Evolutionary conservation across 225 moss, liverwort and hornwort species (phyloP).

Genomic region (Neckera pumila): DNA sequence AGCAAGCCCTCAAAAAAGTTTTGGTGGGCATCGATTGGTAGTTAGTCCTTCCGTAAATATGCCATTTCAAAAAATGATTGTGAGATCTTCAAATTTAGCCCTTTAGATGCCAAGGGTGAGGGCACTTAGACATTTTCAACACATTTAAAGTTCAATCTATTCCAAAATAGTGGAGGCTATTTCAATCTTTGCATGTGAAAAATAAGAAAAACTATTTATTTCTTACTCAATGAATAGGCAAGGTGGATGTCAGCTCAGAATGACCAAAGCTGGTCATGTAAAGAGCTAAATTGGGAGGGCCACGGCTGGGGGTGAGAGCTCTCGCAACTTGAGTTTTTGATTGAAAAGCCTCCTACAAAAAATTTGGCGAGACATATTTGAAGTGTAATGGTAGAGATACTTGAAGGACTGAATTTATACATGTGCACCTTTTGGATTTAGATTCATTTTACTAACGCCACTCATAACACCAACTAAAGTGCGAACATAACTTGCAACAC

Average conservation of each 20-base stretch:
- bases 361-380: not conserved
- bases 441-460: too few relatives aligned
- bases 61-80: not conserved
- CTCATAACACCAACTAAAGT: not conserved
- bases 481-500: not conserved
- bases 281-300: not conserved
- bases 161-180: not conserved
- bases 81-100: not conserved
- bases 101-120: not conserved
- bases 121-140: not conserved
- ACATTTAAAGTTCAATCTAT: not conserved
- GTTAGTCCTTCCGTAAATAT: not conserved
- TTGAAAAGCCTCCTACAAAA: accelerated
- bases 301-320: accelerated
- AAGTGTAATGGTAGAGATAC: not conserved
- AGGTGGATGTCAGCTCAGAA: accelerated
- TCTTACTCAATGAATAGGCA: not conserved
- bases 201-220: too few relatives aligned
- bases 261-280: not conserved
- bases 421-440: too few relatives aligned
- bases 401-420: not conserved
- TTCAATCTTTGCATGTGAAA: not conserved
- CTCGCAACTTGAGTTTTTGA: accelerated
- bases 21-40: not conserved
- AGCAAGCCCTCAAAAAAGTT: not conserved